Percentiles rank a stretch among this genome's conserved stretches.
Conservation (phyloP, 352 stramenopile species). For the Blastocystis hominis region DNA sequence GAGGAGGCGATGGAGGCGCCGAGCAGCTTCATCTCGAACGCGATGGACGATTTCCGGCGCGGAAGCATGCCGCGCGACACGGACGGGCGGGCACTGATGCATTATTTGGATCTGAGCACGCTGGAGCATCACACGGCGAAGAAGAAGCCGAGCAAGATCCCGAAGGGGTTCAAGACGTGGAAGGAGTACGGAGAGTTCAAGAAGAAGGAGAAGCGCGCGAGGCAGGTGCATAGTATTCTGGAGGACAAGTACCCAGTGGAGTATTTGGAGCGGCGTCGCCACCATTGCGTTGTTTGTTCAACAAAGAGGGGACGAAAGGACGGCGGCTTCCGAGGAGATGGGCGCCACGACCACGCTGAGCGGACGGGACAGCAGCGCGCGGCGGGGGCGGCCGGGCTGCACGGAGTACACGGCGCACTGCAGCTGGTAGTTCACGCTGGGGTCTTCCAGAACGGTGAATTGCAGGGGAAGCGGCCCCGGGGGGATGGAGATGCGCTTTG, state of each 20-base stretch:
- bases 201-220: conserved; percentile 52
- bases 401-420: neutral
- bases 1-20: neutral
- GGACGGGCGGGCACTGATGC: conserved; percentile 12
- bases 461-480: neutral
- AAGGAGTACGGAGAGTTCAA: conserved; percentile 58
- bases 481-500: neutral
- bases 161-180: conserved; percentile 56
- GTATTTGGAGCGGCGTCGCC: conserved; percentile 36
- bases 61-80: conserved; percentile 27
- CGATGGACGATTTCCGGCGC: conserved; percentile 29
- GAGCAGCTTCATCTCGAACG: neutral
- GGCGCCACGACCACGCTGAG: neutral
- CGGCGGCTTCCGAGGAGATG: neutral
- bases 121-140: conserved; percentile 31
- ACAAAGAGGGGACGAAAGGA: neutral
- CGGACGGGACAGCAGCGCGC: neutral
- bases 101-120: conserved; percentile 50
- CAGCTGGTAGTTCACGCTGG: neutral
- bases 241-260: conserved; percentile 57
- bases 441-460: neutral
- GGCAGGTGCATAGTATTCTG: conserved; percentile 52
- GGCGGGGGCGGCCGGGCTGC: too few species aligned
- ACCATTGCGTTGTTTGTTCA: conserved; percentile 31
- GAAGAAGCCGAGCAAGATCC: conserved; percentile 55